phyloP scores from a whole-genome alignment of 345 rosid species.

The Gossypium turneri region DNA sequence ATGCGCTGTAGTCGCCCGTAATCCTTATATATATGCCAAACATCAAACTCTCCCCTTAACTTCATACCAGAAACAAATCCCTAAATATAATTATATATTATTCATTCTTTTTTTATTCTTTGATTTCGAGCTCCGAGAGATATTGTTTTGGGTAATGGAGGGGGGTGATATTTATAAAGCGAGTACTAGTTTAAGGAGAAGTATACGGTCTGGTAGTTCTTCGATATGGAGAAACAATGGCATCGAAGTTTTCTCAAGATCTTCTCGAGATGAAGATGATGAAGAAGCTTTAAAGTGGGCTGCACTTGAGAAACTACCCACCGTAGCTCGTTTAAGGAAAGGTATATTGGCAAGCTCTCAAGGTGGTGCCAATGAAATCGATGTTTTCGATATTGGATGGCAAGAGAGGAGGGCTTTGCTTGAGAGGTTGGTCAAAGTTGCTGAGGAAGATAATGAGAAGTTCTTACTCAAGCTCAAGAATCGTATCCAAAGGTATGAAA shows the following conservation, averaged over 20 bases:
- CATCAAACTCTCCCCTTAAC: too few relatives aligned
- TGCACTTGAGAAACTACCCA: constrained; percentile 54
- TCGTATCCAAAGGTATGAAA: constrained; percentile 28
- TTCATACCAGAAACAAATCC: neutral
- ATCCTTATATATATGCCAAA: too few relatives aligned
- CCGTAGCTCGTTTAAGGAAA: constrained; percentile 37
- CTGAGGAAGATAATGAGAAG: constrained; percentile 44
- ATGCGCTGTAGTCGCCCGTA: too few relatives aligned
- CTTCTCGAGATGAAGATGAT: constrained; percentile 50
- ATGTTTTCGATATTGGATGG: constrained; percentile 32
- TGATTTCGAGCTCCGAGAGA: too few relatives aligned
- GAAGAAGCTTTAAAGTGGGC: constrained; percentile 60
- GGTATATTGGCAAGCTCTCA: constrained; percentile 28
- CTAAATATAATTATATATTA: too few relatives aligned
- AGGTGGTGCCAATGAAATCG: constrained; percentile 28
- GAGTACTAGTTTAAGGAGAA: constrained; percentile 30
- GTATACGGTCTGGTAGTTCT: constrained; percentile 21
- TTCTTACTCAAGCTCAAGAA: constrained; percentile 34
- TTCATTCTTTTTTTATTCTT: neutral
- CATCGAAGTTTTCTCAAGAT: constrained; percentile 46
- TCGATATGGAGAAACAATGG: constrained; percentile 37
- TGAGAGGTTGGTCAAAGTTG: constrained; percentile 31
- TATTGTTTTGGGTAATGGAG: constrained; percentile 26
- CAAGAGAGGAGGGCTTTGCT: constrained; percentile 33
- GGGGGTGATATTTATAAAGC: constrained; percentile 39